Conservation (phyloP, 2,329 filamentous ascomycete genomes). For the Aureobasidium pullulans region DNA sequence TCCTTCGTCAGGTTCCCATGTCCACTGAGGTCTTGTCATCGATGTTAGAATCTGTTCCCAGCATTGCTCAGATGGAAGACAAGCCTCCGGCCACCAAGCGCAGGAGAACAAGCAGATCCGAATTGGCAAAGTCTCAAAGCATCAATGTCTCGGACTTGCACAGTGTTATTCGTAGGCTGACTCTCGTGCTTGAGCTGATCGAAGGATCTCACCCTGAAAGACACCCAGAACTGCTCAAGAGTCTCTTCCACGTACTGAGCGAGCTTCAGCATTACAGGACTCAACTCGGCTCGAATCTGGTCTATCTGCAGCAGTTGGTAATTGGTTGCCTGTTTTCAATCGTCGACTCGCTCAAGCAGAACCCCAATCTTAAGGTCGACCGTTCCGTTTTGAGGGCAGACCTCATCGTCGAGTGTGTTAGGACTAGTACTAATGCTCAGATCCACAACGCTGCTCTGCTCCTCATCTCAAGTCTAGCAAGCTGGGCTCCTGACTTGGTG, state of each 20-base stretch:
- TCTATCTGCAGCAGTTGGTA: slow-evolving; percentile 81
- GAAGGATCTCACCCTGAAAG: slow-evolving; percentile 70
- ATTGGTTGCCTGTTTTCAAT: slow-evolving; percentile 77
- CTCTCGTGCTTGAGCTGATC: slow-evolving; percentile 80
- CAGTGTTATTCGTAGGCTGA: slow-evolving; percentile 65
- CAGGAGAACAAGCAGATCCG: slow-evolving; percentile 67
- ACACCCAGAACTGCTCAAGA: slow-evolving; percentile 68
- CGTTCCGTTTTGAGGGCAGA: slow-evolving; percentile 77
- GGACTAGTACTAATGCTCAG: slow-evolving; percentile 82
- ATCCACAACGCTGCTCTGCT: slow-evolving; percentile 89
- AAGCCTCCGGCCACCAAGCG: slow-evolving; percentile 70
- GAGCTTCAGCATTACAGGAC: slow-evolving; percentile 80
- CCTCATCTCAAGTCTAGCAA: slow-evolving; percentile 77
- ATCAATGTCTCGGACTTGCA: slow-evolving; percentile 60
- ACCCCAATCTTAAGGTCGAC: slow-evolving; percentile 50
- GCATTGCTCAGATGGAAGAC: slow-evolving; percentile 63
- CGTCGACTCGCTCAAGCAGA: slow-evolving; percentile 56
- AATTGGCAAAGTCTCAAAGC: slow-evolving; percentile 53
- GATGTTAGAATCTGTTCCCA: slow-evolving; percentile 68
- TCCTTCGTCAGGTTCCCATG: slow-evolving; percentile 66
- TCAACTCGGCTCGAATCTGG: slow-evolving; percentile 75
- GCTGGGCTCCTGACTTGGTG: slow-evolving; percentile 81
- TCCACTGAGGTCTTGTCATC: slow-evolving; percentile 63
- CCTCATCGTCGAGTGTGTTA: slow-evolving; percentile 86
- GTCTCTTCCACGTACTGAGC: slow-evolving; percentile 75